Conservation (phyloP, 768 basidiomycete genomes). For the Leccinum truebloodii region DNA sequence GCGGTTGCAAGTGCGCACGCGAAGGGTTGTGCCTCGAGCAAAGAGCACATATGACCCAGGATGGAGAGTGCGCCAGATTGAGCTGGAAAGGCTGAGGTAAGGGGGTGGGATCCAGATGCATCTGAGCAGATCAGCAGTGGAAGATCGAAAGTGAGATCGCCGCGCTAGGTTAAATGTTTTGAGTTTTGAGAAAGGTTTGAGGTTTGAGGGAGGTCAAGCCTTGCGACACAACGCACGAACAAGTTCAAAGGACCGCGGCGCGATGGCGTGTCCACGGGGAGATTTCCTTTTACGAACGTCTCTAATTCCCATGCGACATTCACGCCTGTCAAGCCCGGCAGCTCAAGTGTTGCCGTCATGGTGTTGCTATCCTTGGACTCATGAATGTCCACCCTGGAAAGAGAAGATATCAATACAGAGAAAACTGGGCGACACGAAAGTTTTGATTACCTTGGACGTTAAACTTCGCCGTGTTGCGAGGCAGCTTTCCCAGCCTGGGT, state of each 20-base stretch:
- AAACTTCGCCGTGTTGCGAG: no score
- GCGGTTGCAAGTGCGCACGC: conserved; percentile 6
- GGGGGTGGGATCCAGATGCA: conserved; percentile 16
- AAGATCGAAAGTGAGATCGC: conserved; percentile 35
- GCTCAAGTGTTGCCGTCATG: no score
- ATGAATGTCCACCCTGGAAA: no score
- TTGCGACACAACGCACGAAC: neutral
- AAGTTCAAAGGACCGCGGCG: conserved; percentile 17
- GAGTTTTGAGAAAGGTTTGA: conserved; percentile 15
- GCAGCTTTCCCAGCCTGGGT: no score
- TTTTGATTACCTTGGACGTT: no score
- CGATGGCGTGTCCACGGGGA: conserved; percentile 17
- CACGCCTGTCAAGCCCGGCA: no score
- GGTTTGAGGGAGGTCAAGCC: neutral
- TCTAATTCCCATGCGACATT: neutral
- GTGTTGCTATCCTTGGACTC: no score
- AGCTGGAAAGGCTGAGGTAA: conserved; percentile 7
- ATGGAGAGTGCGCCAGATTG: conserved; percentile 11
- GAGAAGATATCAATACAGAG: no score
- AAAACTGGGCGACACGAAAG: no score
- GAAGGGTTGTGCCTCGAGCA: conserved; percentile 12
- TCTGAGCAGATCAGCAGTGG: conserved; percentile 16
- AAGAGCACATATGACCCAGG: conserved; percentile 18
- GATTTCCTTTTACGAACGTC: conserved; percentile 6
- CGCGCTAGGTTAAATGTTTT: conserved; percentile 25